phyloP scores from a whole-genome alignment of 2,329 filamentous ascomycete species.

The Elsinoe ampelina region DNA sequence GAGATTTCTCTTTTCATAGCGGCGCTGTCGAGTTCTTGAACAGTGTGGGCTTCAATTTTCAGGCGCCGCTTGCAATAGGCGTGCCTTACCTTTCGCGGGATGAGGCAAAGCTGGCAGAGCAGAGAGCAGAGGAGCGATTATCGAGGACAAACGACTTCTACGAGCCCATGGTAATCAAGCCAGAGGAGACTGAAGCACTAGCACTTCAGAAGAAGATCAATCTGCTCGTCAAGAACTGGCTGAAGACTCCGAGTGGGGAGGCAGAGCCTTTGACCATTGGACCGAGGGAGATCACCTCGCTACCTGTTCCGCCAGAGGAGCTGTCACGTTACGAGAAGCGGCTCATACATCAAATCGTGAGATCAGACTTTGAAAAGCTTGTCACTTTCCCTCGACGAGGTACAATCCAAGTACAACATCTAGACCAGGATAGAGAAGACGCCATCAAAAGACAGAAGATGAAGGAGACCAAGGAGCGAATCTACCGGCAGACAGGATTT shows the following conservation, averaged over 20 bases:
- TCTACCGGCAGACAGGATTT: slow-evolving; percentile 39
- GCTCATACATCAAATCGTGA: slow-evolving; percentile 57
- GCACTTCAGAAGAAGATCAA: slow-evolving; percentile 42
- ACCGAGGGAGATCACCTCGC: slow-evolving; percentile 19
- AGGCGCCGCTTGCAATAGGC: slow-evolving; percentile 46
- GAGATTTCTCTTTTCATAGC: slow-evolving; percentile 51
- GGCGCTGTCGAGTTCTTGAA: slow-evolving; percentile 54
- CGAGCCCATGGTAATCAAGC: slow-evolving; percentile 41
- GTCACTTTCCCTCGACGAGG: slow-evolving; percentile 35
- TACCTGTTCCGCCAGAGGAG: slow-evolving; percentile 19
- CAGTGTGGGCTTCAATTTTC: slow-evolving; percentile 49
- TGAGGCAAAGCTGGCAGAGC: slow-evolving; percentile 44
- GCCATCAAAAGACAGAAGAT: slow-evolving; percentile 31
- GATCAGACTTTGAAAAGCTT: slow-evolving; percentile 47
- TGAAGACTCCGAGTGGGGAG: slow-evolving; percentile 23
- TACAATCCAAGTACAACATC: slow-evolving; percentile 34
- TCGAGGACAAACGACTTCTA: slow-evolving; percentile 29
- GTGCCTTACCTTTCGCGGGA: slow-evolving; percentile 54
- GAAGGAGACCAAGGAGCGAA: slow-evolving; percentile 32
- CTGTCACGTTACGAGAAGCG: slow-evolving; percentile 54
- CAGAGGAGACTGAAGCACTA: slow-evolving; percentile 43
- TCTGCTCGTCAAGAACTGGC: slow-evolving; percentile 40
- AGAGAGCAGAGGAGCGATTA: slow-evolving; percentile 35
- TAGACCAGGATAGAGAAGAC: slow-evolving; percentile 37
- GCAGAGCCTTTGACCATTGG: slow-evolving; percentile 28